Conservation (phyloP, 345 rosid species). For the Eucalyptus marginata region DNA sequence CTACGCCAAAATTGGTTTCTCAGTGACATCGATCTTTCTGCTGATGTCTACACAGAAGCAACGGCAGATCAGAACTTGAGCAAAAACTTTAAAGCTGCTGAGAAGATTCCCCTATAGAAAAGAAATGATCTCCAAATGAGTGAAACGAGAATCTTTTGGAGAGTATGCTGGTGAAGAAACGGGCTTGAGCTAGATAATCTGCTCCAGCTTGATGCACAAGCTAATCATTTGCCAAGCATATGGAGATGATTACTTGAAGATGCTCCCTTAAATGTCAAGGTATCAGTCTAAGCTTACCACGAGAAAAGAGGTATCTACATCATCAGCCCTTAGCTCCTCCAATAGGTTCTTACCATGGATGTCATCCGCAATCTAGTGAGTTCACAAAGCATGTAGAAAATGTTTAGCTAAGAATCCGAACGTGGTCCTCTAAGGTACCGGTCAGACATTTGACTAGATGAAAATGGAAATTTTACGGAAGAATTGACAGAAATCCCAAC, state of each 20-base stretch:
- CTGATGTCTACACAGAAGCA: not conserved
- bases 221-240: not conserved
- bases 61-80: not conserved
- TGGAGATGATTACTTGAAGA: not conserved
- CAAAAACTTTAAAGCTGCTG: not conserved
- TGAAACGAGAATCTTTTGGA: not conserved
- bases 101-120: not conserved
- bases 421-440: not conserved
- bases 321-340: conserved; percentile 22
- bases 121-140: not conserved
- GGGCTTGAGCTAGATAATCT: not conserved
- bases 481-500: not conserved
- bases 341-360: conserved; percentile 11
- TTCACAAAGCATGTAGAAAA: not conserved
- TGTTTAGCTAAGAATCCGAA: not conserved
- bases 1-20: not conserved
- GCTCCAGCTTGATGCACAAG: not conserved
- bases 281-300: not conserved
- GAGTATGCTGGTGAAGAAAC: not conserved
- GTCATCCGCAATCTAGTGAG: conserved; percentile 18
- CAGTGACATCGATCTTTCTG: not conserved
- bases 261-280: not conserved
- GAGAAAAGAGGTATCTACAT: conserved; percentile 26
- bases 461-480: not conserved
- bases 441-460: not conserved